Evolutionary conservation across 768 basidiomycete genomes (phyloP).

Genomic region (Podaxis rugospora): DNA sequence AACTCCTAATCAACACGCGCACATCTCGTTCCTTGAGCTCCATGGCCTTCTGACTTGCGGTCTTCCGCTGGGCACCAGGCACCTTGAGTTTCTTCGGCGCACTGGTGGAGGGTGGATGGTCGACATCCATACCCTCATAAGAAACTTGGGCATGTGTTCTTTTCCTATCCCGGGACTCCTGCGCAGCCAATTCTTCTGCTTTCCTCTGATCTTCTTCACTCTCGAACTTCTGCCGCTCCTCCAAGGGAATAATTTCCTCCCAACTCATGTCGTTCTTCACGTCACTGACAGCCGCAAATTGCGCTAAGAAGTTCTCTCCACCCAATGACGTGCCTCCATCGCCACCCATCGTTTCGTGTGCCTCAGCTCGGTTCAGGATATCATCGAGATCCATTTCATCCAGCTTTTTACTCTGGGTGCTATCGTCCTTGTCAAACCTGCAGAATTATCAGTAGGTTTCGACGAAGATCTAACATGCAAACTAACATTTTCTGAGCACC

Average conservation of each 20-base stretch:
- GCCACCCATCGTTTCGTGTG: conserved; percentile 88
- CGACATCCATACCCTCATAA: conserved; percentile 93
- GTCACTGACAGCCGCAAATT: conserved; percentile 94
- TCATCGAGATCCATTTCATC: conserved; percentile 99
- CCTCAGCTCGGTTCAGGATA: conserved; percentile 93
- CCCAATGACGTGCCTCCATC: conserved; percentile 93
- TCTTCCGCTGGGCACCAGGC: conserved; percentile 76
- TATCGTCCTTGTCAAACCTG: conserved; percentile 97
- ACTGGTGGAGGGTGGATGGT: conserved; percentile 58
- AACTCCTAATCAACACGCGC: conserved; percentile 88
- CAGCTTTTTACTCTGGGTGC: conserved; percentile 88
- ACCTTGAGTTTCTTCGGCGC: conserved; percentile 72
- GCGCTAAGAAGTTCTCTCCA: conserved; percentile 93
- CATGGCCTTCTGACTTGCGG: conserved; percentile 90
- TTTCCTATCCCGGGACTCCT: conserved; percentile 73
- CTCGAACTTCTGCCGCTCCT: conserved; percentile 83
- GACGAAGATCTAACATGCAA: conserved; percentile 14
- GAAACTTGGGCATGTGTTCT: conserved; percentile 83
- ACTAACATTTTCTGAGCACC: conserved; percentile 94
- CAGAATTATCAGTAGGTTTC: conserved; percentile 1
- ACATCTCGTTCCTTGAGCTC: conserved; percentile 97
- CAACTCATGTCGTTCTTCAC: conserved; percentile 98
- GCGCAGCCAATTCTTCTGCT: conserved; percentile 64
- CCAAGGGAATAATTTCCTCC: conserved; percentile 98
- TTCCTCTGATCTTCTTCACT: conserved; percentile 67